Evolutionary conservation across 2,329 filamentous ascomycete species (phyloP).

Genomic region (Fusarium heterosporum): DNA sequence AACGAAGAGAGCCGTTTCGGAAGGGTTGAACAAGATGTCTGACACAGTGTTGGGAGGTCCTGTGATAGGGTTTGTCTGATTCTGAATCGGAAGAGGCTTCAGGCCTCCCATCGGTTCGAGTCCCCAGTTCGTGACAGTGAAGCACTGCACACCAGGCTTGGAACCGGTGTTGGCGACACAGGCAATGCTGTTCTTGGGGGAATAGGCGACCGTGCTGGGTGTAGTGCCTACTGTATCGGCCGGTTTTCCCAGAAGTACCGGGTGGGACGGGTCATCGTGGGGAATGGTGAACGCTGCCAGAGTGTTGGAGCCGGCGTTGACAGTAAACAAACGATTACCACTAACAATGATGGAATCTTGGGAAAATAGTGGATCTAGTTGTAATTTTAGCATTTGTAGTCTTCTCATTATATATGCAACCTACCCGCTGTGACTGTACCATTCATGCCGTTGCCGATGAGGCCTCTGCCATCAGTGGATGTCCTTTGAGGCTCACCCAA

Average conservation of each 20-base stretch:
- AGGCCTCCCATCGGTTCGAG: neutral
- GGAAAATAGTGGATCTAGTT: neutral
- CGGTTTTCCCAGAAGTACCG: neutral
- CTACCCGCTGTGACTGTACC: constrained; percentile 1
- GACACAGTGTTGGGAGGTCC: constrained; percentile 11
- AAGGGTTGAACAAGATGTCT: constrained; percentile 16
- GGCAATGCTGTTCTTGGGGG: constrained; percentile 3
- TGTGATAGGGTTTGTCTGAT: neutral
- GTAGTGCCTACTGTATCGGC: constrained; percentile 3
- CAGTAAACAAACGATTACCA: neutral
- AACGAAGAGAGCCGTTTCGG: constrained; percentile 5
- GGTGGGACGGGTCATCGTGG: neutral
- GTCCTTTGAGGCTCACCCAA: neutral
- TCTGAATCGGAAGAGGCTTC: neutral
- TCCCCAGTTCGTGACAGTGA: neutral
- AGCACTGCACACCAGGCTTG: constrained; percentile 16
- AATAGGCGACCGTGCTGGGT: constrained; percentile 15
- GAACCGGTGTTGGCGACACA: constrained; percentile 17
- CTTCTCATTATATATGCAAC: accelerated
- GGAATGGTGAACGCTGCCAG: constrained; percentile 7
- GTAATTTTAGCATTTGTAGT: accelerated
- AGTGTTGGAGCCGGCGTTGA: constrained; percentile 20
- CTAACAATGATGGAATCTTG: neutral
- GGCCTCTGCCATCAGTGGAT: neutral
- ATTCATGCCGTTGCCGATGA: neutral